phyloP scores from a whole-genome alignment of 371 early-diverging fungal genomes.

The Lichtheimia hyalospora region DNA sequence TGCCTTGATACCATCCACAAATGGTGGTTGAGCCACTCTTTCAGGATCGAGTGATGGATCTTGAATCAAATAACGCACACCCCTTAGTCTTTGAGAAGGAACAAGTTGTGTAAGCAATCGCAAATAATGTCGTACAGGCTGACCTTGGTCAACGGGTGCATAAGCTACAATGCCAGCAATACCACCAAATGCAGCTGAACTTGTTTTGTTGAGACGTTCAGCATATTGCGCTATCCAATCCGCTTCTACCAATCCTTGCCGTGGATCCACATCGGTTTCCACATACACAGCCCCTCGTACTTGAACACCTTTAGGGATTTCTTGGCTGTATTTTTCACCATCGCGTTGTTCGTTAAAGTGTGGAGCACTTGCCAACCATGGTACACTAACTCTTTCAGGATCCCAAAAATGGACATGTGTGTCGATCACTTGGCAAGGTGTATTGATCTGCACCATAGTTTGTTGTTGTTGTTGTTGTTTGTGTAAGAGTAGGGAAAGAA shows the following conservation, averaged over 20 bases:
- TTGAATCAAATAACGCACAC: constrained; percentile 40
- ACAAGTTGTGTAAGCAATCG: constrained; percentile 23
- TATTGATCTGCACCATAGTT: background rate
- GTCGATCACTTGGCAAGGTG: constrained; percentile 19
- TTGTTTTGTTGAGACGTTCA: constrained; percentile 8
- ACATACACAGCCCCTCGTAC: constrained; percentile 19
- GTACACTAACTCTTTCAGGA: constrained; percentile 29
- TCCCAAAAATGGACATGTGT: constrained; percentile 49
- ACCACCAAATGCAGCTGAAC: constrained; percentile 28
- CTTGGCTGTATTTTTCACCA: constrained; percentile 11
- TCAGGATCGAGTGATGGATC: constrained; percentile 31
- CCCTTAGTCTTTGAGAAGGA: constrained; percentile 21
- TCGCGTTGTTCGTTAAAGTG: constrained; percentile 23
- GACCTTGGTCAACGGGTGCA: constrained; percentile 45
- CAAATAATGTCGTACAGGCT: constrained; percentile 26
- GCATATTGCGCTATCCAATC: constrained; percentile 39
- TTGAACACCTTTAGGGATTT: background rate
- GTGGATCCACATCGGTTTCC: constrained; percentile 31
- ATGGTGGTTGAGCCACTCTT: constrained; percentile 20
- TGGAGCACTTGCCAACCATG: constrained; percentile 23
- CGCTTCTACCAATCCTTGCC: constrained; percentile 39
- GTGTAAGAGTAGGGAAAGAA: background rate
- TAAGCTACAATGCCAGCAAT: constrained; percentile 44
- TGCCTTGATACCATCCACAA: constrained; percentile 30
- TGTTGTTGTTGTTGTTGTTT: too few species aligned